These are phyloP conservation scores for Oxyria digyna DNA, from an alignment of 148 eudicot genomes.

Conservation along the genomic window DNA sequence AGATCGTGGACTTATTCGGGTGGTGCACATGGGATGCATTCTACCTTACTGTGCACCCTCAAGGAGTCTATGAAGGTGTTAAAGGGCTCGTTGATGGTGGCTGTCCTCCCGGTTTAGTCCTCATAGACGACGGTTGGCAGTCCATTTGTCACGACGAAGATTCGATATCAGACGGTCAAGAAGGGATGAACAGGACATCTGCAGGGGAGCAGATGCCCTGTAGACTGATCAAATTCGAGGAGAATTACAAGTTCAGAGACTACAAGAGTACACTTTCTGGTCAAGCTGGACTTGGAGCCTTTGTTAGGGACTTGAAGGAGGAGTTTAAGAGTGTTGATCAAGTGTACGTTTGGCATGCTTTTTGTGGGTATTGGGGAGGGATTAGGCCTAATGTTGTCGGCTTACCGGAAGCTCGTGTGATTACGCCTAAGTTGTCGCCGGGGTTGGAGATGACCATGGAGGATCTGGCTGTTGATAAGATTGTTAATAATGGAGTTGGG, in stretches of 20 bases:
- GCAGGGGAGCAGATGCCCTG: conserved; percentile 99
- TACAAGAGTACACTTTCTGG: conserved; percentile 32
- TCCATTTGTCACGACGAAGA: conserved; percentile 84
- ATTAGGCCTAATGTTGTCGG: conserved; percentile 46
- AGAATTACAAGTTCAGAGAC: conserved; percentile 76
- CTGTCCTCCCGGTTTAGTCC: conserved; percentile 71
- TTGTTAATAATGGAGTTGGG: conserved; percentile 82
- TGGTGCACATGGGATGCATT: conserved; percentile 99
- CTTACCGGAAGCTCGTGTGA: conserved; percentile 42
- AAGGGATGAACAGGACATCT: conserved; percentile 69
- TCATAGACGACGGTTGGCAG: conserved; percentile 93
- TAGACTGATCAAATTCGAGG: conserved; percentile 56
- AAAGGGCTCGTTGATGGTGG: conserved; percentile 61
- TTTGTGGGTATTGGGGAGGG: conserved; percentile 97
- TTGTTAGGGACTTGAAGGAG: conserved; percentile 64
- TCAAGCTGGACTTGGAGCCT: conserved; percentile 66
- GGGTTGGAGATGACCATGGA: conserved; percentile 78
- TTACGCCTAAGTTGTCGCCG: conserved; percentile 50
- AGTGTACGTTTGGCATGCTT: conserved; percentile 94
- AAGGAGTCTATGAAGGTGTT: conserved; percentile 68
- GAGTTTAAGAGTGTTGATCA: conserved; percentile 56
- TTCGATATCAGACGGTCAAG: conserved; percentile 33
- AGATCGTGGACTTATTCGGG: conserved; percentile 77
- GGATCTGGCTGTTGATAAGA: conserved; percentile 85
- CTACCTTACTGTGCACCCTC: conserved; percentile 67